Evolutionary conservation across 225 moss, liverwort and hornwort genomes (phyloP), one percentile per base, ranked within the genome.

Genomic region (Ulota crispa): DNA sequence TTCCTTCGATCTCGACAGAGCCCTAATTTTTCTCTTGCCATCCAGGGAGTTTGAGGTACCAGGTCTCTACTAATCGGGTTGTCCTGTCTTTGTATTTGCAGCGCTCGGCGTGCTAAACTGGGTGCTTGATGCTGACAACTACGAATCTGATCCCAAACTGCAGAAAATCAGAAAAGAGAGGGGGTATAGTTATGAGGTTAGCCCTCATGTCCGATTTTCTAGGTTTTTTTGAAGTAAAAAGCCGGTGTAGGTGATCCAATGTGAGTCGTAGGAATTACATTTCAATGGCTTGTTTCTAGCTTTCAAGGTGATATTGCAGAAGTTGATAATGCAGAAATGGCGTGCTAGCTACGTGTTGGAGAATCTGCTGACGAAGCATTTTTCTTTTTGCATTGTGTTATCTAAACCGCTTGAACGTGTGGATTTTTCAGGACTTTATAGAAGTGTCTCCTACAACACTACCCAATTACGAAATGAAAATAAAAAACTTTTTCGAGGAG

Each of bases 401-500:
- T 55, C 54, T 76, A 13, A 76, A 55, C 43, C 31, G 78, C 37
- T 39, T 36, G 61, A 24, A 36, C 45, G 30, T 77, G 50, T 79
- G 72, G 32, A 47, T 67, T 14, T 15, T 15, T 76, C 89, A 95
- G 94, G 95, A 97, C 73, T 83, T 94, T 3, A 92, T 97, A 73
- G 87, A 77, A 50, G 90, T 95, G 5, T 93, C 90, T 43, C 95
- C 94, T 6, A 65, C 82, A 28, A 91, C 78, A 62, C 73, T 97
- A 11, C 77, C 89, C 20, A 86, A 93, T 73, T 95, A 94, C 65
- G 97, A 94, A 79, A 10, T 71, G 31, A 97, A 97, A 86, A 93
- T 97, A 59, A 95, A 95, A 59, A 88, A 60, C 19, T 97, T 97
- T 73, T 97, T 82, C 26, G 95, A 97, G 82, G 97, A 97, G 85